These are phyloP conservation scores for Penicillium psychrosexuale DNA, from an alignment of 2,329 filamentous ascomycete species.

Conservation along the genomic window DNA sequence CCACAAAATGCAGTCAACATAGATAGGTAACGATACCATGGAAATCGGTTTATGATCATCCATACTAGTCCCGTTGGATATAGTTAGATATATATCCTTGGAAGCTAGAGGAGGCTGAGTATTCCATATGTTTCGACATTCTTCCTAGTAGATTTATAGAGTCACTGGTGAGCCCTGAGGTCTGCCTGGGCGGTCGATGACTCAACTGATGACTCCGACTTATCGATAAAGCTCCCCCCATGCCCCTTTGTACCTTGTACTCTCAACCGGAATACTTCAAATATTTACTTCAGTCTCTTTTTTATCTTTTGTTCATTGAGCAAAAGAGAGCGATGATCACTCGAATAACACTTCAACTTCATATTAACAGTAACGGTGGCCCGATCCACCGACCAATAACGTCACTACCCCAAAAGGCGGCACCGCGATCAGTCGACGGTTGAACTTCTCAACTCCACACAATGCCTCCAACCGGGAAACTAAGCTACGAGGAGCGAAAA, in stretches of 20 bases:
- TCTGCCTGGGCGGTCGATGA: constrained; percentile 15
- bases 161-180: neutral
- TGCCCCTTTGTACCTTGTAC: neutral
- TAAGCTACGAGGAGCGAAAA: constrained; percentile 72
- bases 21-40: constrained; percentile 25
- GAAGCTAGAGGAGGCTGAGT: neutral
- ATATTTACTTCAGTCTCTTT: neutral
- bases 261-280: neutral
- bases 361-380: constrained; percentile 36
- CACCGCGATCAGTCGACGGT: constrained; percentile 7
- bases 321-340: constrained; percentile 39
- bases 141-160: neutral
- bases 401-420: constrained; percentile 18
- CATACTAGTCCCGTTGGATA: neutral
- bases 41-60: constrained; percentile 18
- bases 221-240: constrained; percentile 35
- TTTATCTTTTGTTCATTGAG: constrained; percentile 2
- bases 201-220: constrained; percentile 25
- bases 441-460: constrained; percentile 9
- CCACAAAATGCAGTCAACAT: constrained; percentile 18
- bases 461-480: constrained; percentile 50
- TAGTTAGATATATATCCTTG: neutral
- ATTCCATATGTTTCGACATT: constrained; percentile 1
- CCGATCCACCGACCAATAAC: constrained; percentile 24
- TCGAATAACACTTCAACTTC: constrained; percentile 42